Conservation (phyloP, 2,329 filamentous ascomycete genomes). For the Nothophoma quercina region DNA sequence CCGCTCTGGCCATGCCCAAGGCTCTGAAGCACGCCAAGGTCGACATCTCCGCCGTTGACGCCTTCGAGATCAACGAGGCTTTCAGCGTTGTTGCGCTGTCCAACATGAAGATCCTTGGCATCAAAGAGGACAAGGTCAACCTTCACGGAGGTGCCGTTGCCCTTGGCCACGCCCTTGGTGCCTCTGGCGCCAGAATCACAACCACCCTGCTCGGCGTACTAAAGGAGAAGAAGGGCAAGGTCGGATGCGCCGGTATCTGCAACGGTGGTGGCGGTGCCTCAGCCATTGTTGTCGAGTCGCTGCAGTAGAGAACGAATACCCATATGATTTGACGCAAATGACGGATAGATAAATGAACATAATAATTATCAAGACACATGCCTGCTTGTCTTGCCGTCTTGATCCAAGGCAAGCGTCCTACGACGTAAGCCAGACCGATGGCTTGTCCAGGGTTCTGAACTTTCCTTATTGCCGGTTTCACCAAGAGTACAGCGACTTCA, state of each 20-base stretch:
- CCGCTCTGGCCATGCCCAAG: constrained; percentile 94
- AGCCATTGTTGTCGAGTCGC: constrained; percentile 83
- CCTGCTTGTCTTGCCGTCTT: not conserved
- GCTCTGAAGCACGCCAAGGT: constrained; percentile 94
- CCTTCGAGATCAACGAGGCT: constrained; percentile 99
- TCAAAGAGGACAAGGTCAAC: constrained; percentile 89
- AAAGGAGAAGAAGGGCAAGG: constrained; percentile 89
- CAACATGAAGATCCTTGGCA: constrained; percentile 88
- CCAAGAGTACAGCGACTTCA: not conserved
- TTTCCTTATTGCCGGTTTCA: constrained; percentile 9
- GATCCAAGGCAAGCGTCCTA: not conserved
- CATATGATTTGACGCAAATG: constrained; percentile 16
- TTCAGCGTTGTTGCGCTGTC: constrained; percentile 96
- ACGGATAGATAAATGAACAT: constrained; percentile 17
- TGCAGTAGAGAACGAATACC: constrained; percentile 40
- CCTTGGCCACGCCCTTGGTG: constrained; percentile 92
- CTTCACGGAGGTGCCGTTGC: constrained; percentile 94
- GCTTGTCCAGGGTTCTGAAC: not conserved
- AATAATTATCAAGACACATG: constrained; percentile 6
- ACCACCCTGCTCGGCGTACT: constrained; percentile 89
- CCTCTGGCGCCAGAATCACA: constrained; percentile 91
- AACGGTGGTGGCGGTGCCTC: constrained; percentile 97
- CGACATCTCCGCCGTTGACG: constrained; percentile 79
- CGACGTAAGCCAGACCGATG: not conserved
- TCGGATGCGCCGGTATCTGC: constrained; percentile 94